Evolutionary conservation across 352 stramenopile species (phyloP).

Genomic region (Phytophthora foliorum): DNA sequence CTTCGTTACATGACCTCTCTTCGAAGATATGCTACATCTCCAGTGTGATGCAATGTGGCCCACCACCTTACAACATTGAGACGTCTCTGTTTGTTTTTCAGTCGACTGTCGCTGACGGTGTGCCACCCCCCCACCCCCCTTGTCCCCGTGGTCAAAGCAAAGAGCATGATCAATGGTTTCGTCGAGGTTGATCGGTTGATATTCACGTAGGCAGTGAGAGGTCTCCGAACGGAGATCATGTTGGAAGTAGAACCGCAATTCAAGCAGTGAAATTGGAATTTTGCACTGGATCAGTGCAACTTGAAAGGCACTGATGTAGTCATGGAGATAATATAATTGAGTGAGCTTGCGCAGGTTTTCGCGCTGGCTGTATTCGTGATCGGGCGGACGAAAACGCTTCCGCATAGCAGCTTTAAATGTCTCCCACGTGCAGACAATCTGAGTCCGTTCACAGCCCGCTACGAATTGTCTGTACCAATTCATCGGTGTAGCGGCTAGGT

Average conservation of each 20-base stretch:
- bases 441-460: too few relatives aligned
- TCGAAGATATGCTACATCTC: slow-evolving; percentile 3
- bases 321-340: neutral
- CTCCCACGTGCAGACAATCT: too few relatives aligned
- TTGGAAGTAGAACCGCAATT: slow-evolving; percentile 9
- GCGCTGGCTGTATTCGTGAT: slow-evolving; percentile 2
- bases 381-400: neutral
- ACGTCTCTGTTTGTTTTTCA: too few relatives aligned
- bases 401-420: too few relatives aligned
- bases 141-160: neutral
- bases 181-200: neutral
- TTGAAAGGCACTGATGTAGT: slow-evolving; percentile 3
- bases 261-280: neutral
- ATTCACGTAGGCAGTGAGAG: neutral
- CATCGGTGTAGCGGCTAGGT: too few relatives aligned
- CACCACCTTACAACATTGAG: neutral
- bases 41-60: slow-evolving; percentile 7
- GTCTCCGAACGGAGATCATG: neutral
- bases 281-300: neutral
- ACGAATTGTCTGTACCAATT: too few relatives aligned
- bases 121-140: too few relatives aligned
- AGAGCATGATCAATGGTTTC: neutral
- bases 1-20: slow-evolving; percentile 3
- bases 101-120: neutral
- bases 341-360: slow-evolving; percentile 1